Base-by-base conservation (phyloP, 169 alveolate genomes). In the Eimeria necatrix region DNA sequence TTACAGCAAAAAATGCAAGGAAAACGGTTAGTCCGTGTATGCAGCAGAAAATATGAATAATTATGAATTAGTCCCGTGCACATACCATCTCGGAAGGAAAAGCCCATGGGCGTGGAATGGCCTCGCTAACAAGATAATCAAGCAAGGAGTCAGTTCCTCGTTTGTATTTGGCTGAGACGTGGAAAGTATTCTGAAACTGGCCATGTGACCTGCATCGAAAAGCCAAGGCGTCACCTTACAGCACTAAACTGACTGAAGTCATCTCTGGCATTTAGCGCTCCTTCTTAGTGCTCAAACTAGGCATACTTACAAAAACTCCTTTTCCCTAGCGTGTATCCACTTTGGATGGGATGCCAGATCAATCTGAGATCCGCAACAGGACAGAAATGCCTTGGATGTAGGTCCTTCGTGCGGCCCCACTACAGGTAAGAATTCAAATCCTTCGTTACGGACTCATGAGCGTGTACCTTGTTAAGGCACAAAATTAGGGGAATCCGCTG, bases 81-180 rank as follows among this genome's bases (percentile, higher is more conserved):
- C 24, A 16, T 61, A 95, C 96, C 96, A 95, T 83, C 2, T 97
- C 98, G 61, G 97, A 96, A 24, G 98, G 98, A 70, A 97, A 97
- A 22, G 95, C 93, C 98, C 98, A 97, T 52, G 92, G 94, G 41
- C 97, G 97, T 24, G 97, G 97, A 86, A 91, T 96, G 14, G 98
- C 95, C 90, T 70, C 76, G 60, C 90, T 59, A 60, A 94, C 78
- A 48, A 97, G 96, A 85, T 96, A 96, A 26, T 96, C 95, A 60
- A 97, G 22, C 22, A 97, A 56, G 51, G 93, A 96, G n/a, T 95
- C 96, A 41, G 96, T 70, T 7, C 98, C 98, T 74, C 96, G 95
- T 24, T 94, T 92, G 86, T 97, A 94, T 80, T 97, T 97, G 18
- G 98, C 98, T 48, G 98, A 96, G 41, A 97, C 95, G 89, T 96